These are phyloP conservation scores for Phytophthora palmivora DNA, from an alignment of 352 stramenopile species.

Conservation along the genomic window DNA sequence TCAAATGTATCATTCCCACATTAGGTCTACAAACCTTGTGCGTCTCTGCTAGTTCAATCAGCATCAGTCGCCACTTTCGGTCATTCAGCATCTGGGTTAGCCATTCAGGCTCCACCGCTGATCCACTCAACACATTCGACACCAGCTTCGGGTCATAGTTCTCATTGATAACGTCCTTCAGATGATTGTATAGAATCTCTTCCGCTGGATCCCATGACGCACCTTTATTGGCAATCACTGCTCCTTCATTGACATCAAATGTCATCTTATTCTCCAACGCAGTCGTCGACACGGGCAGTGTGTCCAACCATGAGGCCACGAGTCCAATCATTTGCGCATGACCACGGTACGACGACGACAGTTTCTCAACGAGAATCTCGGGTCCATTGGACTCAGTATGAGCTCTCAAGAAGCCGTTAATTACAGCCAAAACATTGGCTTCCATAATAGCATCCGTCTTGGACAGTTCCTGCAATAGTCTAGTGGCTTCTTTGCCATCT, in stretches of 20 bases:
- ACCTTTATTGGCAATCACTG: constrained; percentile 68
- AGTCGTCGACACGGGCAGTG: constrained; percentile 61
- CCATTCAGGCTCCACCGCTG: constrained; percentile 77
- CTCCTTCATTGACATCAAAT: constrained; percentile 75
- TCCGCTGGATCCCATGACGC: constrained; percentile 77
- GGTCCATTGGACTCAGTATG: constrained; percentile 84
- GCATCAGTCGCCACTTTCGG: constrained; percentile 84
- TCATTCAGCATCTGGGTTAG: constrained; percentile 85
- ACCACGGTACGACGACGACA: constrained; percentile 87
- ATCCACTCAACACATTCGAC: constrained; percentile 87
- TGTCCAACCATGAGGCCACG: constrained; percentile 85
- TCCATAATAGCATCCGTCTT: constrained; percentile 88
- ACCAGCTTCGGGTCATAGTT: constrained; percentile 89
- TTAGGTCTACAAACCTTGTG: constrained; percentile 66
- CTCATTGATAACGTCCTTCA: constrained; percentile 81
- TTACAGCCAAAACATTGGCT: constrained; percentile 74
- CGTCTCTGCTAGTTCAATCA: constrained; percentile 86
- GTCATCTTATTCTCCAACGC: constrained; percentile 77
- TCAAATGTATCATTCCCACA: too few species aligned
- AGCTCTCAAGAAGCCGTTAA: constrained; percentile 85
- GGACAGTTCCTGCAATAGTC: constrained; percentile 69
- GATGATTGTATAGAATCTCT: constrained; percentile 78
- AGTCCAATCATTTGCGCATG: constrained; percentile 90
- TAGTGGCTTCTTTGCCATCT: constrained; percentile 78
- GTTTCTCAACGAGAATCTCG: constrained; percentile 86